Percentiles rank a stretch among this genome's conserved stretches.
phyloP scores from a whole-genome alignment of 768 basidiomycete genomes.

The Neoboletus subvelutipes region DNA sequence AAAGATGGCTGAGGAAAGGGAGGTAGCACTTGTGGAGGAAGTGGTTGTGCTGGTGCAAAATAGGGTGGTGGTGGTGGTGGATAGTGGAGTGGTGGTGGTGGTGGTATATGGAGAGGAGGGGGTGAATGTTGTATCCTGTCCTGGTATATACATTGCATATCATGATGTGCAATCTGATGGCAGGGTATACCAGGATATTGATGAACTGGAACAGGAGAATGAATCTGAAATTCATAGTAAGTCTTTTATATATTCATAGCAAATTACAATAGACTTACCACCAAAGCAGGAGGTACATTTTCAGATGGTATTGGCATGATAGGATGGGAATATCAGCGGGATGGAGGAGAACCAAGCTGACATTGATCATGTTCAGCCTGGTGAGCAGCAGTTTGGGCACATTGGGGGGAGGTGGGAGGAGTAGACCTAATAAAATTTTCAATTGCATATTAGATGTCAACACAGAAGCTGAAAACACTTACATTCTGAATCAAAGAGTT shows the following conservation, averaged over 20 bases:
- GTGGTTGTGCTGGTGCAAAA: too few relatives aligned
- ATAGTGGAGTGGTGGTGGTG: neutral
- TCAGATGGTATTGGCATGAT: neutral
- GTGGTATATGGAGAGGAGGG: neutral
- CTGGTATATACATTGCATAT: neutral
- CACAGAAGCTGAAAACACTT: too few relatives aligned
- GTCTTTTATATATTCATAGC: rapidly evolving
- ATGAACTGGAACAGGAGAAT: slow-evolving; percentile 1
- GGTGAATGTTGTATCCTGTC: neutral
- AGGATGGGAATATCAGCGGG: neutral
- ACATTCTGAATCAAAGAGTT: too few relatives aligned
- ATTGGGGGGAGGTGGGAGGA: neutral
- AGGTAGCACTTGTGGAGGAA: neutral
- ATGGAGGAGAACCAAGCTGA: neutral
- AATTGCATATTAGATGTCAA: neutral
- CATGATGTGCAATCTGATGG: slow-evolving; percentile 1
- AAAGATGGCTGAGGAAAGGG: neutral
- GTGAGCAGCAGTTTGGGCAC: neutral
- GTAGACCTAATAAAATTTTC: neutral
- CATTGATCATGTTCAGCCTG: neutral
- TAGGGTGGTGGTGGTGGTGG: too few relatives aligned
- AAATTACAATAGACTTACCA: neutral
- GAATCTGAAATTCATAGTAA: neutral
- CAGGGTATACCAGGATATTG: slow-evolving; percentile 2
- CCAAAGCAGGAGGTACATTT: neutral